A percentile compares a stretch with the other conserved stretches of the same genome.
phyloP scores from a whole-genome alignment of 306 rosid species.

The Cicer pinnatifidum region DNA sequence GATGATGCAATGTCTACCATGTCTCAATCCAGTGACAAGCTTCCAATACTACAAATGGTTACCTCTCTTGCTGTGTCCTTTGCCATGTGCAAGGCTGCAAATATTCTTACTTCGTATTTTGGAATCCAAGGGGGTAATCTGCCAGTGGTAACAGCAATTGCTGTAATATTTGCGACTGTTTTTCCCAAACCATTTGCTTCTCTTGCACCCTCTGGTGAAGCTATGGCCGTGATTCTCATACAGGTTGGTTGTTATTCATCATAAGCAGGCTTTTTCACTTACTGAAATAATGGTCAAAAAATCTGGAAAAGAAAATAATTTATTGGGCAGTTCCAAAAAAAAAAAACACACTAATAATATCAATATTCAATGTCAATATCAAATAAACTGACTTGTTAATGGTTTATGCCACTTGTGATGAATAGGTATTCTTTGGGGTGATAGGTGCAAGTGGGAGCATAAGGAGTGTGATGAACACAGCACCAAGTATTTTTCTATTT shows the following conservation, averaged over 20 bases:
- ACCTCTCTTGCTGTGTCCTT: conserved; percentile 66
- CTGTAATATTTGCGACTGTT: conserved; percentile 63
- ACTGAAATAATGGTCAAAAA: background rate
- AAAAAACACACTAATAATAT: background rate
- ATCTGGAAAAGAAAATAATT: background rate
- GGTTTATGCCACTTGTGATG: conserved; percentile 26
- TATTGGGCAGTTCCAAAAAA: background rate
- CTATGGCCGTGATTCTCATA: conserved; percentile 67
- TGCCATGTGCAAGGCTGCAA: conserved; percentile 60
- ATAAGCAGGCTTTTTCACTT: conserved; percentile 3
- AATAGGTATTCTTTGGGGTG: conserved; percentile 68
- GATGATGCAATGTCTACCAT: conserved; percentile 47
- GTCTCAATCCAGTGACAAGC: conserved; percentile 46
- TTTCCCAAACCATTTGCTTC: conserved; percentile 60
- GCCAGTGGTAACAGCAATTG: conserved; percentile 68
- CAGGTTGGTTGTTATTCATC: conserved; percentile 55
- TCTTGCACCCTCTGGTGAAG: conserved; percentile 70
- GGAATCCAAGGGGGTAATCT: conserved; percentile 71
- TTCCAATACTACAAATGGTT: conserved; percentile 58
- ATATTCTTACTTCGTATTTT: conserved; percentile 46
- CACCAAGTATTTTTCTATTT: conserved; percentile 66
- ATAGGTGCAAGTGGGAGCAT: conserved; percentile 75
- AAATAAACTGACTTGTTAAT: background rate
- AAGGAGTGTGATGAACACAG: conserved; percentile 65
- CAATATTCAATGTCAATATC: background rate